Percentiles rank a stretch among this genome's conserved stretches.
These are phyloP conservation scores for Chlorella sp. DNA, from an alignment of 139 green algal genomes.

Conservation along the genomic window DNA sequence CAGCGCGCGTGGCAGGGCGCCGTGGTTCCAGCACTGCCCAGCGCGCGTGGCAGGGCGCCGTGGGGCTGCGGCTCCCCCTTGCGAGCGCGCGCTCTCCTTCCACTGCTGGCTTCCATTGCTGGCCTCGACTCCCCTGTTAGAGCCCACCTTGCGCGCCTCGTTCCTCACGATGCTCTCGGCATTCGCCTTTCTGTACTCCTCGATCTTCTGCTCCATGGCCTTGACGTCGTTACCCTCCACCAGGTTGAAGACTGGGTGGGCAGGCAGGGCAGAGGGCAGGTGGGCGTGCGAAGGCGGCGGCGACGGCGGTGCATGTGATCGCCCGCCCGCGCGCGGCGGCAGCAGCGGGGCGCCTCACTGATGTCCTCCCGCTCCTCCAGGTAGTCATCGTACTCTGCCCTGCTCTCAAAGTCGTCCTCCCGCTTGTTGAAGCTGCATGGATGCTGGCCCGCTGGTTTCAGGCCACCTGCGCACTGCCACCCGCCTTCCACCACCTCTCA, in stretches of 20 bases:
- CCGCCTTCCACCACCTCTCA: no score
- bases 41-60: no score
- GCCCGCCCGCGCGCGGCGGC: neutral
- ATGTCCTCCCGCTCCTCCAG: constrained; percentile 78
- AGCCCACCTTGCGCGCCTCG: constrained; percentile 36
- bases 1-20: no score
- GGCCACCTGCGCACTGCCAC: neutral
- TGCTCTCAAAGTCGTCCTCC: constrained; percentile 59
- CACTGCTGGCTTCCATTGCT: neutral
- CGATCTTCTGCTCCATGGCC: constrained; percentile 35
- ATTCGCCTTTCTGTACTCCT: constrained; percentile 39
- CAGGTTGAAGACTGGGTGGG: constrained; percentile 47
- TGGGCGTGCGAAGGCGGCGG: neutral
- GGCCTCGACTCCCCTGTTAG: no score
- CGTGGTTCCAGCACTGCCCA: no score
- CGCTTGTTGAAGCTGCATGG: constrained; percentile 69
- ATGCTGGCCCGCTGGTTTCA: neutral
- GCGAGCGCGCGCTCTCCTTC: no score
- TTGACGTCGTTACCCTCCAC: constrained; percentile 37
- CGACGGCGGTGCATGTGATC: no score
- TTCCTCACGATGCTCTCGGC: constrained; percentile 38
- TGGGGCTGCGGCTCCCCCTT: no score
- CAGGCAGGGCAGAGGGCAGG: neutral
- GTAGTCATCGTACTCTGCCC: constrained; percentile 70
- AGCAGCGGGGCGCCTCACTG: constrained; percentile 45